Conservation (phyloP, 2,329 filamentous ascomycete genomes). For the Calonectria montana region DNA sequence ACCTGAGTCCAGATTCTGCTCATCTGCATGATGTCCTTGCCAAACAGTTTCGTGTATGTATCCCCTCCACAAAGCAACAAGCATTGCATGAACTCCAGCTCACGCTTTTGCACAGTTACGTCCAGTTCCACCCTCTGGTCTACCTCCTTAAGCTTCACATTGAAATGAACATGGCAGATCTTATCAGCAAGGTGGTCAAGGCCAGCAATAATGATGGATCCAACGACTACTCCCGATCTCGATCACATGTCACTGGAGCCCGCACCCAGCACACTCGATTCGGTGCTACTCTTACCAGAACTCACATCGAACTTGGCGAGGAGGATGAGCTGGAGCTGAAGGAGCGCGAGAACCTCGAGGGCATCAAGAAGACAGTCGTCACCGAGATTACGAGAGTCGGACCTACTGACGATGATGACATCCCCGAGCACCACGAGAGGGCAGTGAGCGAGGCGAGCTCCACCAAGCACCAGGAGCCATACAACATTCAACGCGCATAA, state of each 20-base stretch:
- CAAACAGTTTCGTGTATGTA: slow-evolving; percentile 43
- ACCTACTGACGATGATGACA: slow-evolving; percentile 17
- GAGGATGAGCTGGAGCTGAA: slow-evolving; percentile 34
- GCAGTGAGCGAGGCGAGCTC: slow-evolving; percentile 42
- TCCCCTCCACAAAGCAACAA: neutral
- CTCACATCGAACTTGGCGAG: slow-evolving; percentile 36
- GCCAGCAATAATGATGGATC: slow-evolving; percentile 35
- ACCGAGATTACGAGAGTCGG: slow-evolving; percentile 23
- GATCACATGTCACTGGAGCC: slow-evolving; percentile 12
- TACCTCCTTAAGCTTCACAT: slow-evolving; percentile 44
- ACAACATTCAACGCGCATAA: slow-evolving; percentile 36
- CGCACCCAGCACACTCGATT: slow-evolving; percentile 27
- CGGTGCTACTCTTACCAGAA: slow-evolving; percentile 24
- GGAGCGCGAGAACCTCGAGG: slow-evolving; percentile 27
- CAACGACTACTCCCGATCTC: slow-evolving; percentile 28
- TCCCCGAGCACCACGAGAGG: slow-evolving; percentile 41
- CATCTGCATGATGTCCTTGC: slow-evolving; percentile 43
- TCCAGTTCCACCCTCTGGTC: slow-evolving; percentile 44
- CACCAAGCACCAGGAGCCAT: slow-evolving; percentile 33
- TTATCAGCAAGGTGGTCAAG: slow-evolving; percentile 42
- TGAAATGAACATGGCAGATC: slow-evolving; percentile 46
- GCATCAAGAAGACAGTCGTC: slow-evolving; percentile 29
- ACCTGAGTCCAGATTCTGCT: slow-evolving; percentile 31
- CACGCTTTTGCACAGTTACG: slow-evolving; percentile 32
- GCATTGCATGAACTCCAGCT: neutral